A percentile compares a stretch with the other conserved stretches of the same genome.
phyloP scores from a whole-genome alignment of 2,329 filamentous ascomycete species.

The Exophiala xenobiotica region DNA sequence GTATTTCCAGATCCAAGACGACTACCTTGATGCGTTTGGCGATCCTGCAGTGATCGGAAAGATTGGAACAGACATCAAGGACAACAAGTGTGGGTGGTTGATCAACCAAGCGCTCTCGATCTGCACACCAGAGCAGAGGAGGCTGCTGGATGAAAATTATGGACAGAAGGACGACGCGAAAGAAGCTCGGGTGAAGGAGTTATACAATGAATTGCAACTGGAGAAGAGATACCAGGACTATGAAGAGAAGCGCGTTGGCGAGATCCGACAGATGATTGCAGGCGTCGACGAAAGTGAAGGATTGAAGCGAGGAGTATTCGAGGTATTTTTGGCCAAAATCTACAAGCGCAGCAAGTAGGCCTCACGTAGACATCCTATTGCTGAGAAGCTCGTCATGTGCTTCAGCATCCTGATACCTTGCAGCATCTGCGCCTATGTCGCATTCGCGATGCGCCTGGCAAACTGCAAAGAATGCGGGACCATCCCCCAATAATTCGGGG shows the following conservation, averaged over 20 bases:
- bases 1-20: constrained; percentile 99
- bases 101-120: constrained; percentile 88
- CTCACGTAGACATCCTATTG: too few species aligned
- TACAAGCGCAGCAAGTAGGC: constrained; percentile 97
- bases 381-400: too few species aligned
- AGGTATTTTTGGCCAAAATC: constrained; percentile 90
- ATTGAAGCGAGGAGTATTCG: constrained; percentile 85
- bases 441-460: too few species aligned
- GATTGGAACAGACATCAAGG: constrained; percentile 97
- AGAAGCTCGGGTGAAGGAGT: constrained; percentile 82
- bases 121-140: constrained; percentile 79
- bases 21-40: constrained; percentile 98
- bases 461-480: too few species aligned
- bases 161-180: constrained; percentile 82
- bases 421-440: too few species aligned
- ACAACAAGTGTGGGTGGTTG: constrained; percentile 99
- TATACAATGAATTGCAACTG: constrained; percentile 83
- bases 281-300: constrained; percentile 82
- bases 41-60: constrained; percentile 92
- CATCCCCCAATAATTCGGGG: too few species aligned
- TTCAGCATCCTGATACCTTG: too few species aligned
- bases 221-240: constrained; percentile 82
- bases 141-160: constrained; percentile 88
- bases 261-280: constrained; percentile 73
- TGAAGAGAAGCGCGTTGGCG: constrained; percentile 81